Evolutionary conservation across 1,284 basidiomycete genomes (phyloP).

Genomic region (Cutaneotrichosporon cavernicola): DNA sequence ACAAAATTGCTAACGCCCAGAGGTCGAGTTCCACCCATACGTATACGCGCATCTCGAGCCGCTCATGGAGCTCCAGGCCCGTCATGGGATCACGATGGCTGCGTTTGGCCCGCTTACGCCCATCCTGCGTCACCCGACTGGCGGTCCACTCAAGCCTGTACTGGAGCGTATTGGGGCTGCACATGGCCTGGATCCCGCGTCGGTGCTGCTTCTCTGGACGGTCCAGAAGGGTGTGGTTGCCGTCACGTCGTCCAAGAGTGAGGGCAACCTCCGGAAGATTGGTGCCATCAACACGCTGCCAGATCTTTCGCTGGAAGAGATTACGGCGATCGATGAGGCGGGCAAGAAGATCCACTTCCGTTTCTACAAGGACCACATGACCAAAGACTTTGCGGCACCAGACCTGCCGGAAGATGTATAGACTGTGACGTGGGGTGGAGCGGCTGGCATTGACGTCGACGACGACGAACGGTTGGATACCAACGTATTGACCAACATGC

Average conservation of each 20-base stretch:
- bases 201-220: constrained; percentile 65
- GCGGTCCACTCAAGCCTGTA: constrained; percentile 60
- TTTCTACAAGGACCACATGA: constrained; percentile 49
- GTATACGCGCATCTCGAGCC: constrained; percentile 63
- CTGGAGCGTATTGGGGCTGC: constrained; percentile 56
- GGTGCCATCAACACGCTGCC: constrained; percentile 60
- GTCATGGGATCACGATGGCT: constrained; percentile 64
- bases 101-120: constrained; percentile 63
- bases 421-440: too few relatives aligned
- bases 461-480: too few relatives aligned
- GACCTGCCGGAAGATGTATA: constrained; percentile 37
- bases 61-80: constrained; percentile 60
- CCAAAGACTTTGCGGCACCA: constrained; percentile 45
- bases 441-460: too few relatives aligned
- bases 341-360: constrained; percentile 64
- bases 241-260: constrained; percentile 69
- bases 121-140: constrained; percentile 59
- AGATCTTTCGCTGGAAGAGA: constrained; percentile 64
- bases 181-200: constrained; percentile 56
- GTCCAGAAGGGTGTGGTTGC: constrained; percentile 60
- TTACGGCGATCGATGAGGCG: constrained; percentile 61
- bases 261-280: constrained; percentile 64
- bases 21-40: constrained; percentile 76
- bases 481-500: too few relatives aligned
- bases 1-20: constrained; percentile 5